Evolutionary conservation across 441 rosid genomes (phyloP), one percentile per base, ranked within the genome.

Genomic region (Adansonia grandidieri): DNA sequence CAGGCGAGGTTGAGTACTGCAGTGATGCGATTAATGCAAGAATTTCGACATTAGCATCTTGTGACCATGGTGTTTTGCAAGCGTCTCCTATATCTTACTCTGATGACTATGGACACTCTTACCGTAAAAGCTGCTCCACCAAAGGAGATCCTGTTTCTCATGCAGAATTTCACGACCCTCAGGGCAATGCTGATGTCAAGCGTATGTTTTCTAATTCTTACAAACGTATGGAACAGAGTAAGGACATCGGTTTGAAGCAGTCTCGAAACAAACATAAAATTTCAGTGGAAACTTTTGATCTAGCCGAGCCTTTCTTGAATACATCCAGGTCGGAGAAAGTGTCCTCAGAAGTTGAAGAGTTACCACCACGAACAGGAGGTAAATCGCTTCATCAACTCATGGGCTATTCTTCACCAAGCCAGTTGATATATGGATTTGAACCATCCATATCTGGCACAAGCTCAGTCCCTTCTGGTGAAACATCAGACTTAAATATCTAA

Each of bases 381-480:
- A 91, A 90, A 6, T 93, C 91, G 1, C 97, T 97, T 79, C 99
- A 97, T 84, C 83, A 78, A 69, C 89, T 97, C 58, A 90, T 95
- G 98, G 98, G 99, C 69, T 97, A 93, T 83, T 82, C 88, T 80
- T 91, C 99, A 6, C 84, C 87, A 11, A 85, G 91, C 79, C 89
- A 85, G 79, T 81, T 95, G 73, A 37, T 91, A 4, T 45, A 77
- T 24, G 80, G 84, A 28, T 37, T 71, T 19, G 80, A 40, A 45
- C 73, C 78, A 58, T 78, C 81, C 64, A 50, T 50, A 28, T 57
- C 85, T 9, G 37, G 19, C 45, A n/a, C 80, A 60, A 78, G 79
- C 72, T 77, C 77, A 50, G 47, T 37, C 79, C 3, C 42, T n/a
- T 17, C 54, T 28, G 62, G 7, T 56, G 17, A 45, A 28, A 61